Base-by-base conservation (phyloP, 805 yeast species). In the Yueomyces sinensis region DNA sequence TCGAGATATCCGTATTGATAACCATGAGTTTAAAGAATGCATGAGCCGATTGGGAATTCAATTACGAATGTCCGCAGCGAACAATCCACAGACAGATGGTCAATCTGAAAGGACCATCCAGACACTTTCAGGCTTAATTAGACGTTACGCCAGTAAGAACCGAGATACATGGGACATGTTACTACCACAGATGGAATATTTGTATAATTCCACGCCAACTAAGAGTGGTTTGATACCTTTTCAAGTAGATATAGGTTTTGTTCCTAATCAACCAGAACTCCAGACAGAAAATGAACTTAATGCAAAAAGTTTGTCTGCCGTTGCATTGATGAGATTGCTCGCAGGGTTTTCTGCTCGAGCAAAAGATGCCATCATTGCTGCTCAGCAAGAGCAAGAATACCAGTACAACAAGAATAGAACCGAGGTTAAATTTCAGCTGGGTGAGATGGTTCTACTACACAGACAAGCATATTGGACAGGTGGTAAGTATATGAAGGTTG, bases 71-170 rank as follows among this genome's bases (percentile, higher is more conserved):
- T 33, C 36, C 15, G 17, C 34, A 6, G 16, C 31, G 9, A 36
- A 36, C 39, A n/a, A 36, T 18, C 38, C 36, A 15, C 31, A 33
- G 15, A 30, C 39, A 19, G 39, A 36, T 36, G 39, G 39, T 15
- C 39, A 36, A 23, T 17, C 31, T 11, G 39, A 36, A 32, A 24
- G 36, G 9, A 19, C 20, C 13, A 36, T 20, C 27, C 25, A 27
- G n/a, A 33, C 36, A 9, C 14, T 36, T 15, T 25, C n/a, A 4
- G n/a, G 24, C 15, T 25, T 36, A 24, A 15, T 33, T 27, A 25
- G 33, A 30, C 16, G 15, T 11, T 33, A 33, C 23, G 5, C 19
- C 9, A 13, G 20, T 6, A 13, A 17, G 3, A 15, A 32, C 13
- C 34, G 17, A 4, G 15, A 7, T 13, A 17, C 5, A 20, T 35